Base-by-base conservation (phyloP, 352 stramenopile genomes). In the Ochromonadaceae sp. region DNA sequence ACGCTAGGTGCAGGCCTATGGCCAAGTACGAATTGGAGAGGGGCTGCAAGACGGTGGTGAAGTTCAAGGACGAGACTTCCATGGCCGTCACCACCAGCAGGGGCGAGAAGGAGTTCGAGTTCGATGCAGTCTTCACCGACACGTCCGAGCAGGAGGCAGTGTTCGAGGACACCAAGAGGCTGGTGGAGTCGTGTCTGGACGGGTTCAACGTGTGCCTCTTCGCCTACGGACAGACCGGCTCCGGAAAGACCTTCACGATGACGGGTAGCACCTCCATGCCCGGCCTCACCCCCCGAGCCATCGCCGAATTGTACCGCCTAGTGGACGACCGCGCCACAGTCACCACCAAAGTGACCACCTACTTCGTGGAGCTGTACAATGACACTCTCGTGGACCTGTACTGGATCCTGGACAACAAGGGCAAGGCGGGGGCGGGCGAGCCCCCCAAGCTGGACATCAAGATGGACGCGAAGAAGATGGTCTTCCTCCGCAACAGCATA, bases 221-320 rank as follows among this genome's bases (percentile, higher is more conserved):
- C 61, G 87, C 86, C 2, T 95, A 95, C 66, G 87, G 87, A 0
- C 87, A 95, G 70, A 95, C 87, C 0, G 86, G 86, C 31, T 87
- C 77, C 4, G 86, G 86, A 14, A 95, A 95, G 75, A 94, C 86
- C 22, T 94, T 88, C 70, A 95, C 87, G 10, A 95, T 95, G 87
- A 90, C 82, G 0, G 86, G 76, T 17, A 78, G 65, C 9, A 74
- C 86, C 15, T 26, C 65, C 1, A 72, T 81, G 47, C 83, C 81
- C 0, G 87, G 87, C 0, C 68, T 95, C n/a, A 92, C 74, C 43
- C 83, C 81, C 10, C 78, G 87, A 14, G 71, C 78, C 46, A 92
- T 95, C 69, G 66, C 85, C 40, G 81, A 90, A 59, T 65, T 95
- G 28, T 95, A 88, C 55, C 65, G 59, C 12, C 69, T 88, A 14